Base-by-base conservation (phyloP, 345 rosid species). In the Heritiera fomes region DNA sequence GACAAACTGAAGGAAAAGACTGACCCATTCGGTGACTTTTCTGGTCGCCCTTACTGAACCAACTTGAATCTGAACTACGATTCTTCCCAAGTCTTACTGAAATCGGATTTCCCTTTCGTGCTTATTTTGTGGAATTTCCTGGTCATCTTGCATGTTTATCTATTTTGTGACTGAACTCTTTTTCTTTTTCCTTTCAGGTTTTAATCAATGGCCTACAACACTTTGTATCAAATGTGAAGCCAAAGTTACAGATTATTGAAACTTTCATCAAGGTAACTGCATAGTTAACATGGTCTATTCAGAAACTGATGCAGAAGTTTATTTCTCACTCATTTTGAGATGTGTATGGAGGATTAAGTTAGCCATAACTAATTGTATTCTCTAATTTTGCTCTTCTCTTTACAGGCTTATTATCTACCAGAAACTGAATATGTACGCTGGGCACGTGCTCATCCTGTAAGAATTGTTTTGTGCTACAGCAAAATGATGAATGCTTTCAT, bases 161-260 rank as follows among this genome's bases (percentile, higher is more conserved):
- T 34, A 45, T n/a, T 75, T 38, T 6, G 58, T 60, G 38, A 4
- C 49, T 63, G 52, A 58, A 68, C 71, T 52, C 47, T 28, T 49
- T 23, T 23, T 56, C 9, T 64, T 75, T 49, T 58, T 78, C 50
- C 49, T 78, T 77, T 78, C 84, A 94, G 99, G 98, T 97, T 81
- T 85, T 97, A 68, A 94, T 93, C 82, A 91, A 87, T 77, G 99
- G 99, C 80, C 88, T 94, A 34, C 92, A 91, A 69, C 98, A 89
- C 82, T 90, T 94, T 78, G 98, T 91, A 76, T 56, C 83, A 60
- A 90, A 90, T 75, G 98, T 91, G 77, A 90, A 84, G 86, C 93
- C 93, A 17, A 94, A 88, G 87, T 81, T 97, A 47, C 98, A 92
- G 74, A 83, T 80, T 34, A 98, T 97, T 45, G 98, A 91, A 77